Evolutionary conservation across 441 rosid genomes (phyloP).

Genomic region (Adansonia grandidieri): DNA sequence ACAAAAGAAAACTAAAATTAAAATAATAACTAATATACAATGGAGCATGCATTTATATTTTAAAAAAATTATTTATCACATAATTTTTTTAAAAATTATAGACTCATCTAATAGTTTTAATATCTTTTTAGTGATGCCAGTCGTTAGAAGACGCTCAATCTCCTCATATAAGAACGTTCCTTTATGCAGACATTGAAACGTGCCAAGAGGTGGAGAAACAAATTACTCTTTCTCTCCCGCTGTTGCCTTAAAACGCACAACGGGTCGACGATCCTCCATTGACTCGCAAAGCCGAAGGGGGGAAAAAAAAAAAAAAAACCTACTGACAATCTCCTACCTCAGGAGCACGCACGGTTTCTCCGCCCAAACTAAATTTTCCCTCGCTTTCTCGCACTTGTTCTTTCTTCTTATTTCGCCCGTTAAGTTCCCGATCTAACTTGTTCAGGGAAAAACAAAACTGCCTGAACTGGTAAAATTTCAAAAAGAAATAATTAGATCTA

Average conservation of each 20-base stretch:
- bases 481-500: constrained; percentile 1
- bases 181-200: neutral
- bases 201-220: neutral
- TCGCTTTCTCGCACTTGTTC: constrained; percentile 15
- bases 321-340: neutral
- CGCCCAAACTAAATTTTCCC: constrained; percentile 13
- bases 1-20: too few species aligned
- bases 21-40: too few species aligned
- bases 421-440: constrained; percentile 19
- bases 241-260: neutral
- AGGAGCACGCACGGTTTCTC: neutral
- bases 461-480: neutral
- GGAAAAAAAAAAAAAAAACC: neutral
- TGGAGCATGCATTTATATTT: too few species aligned
- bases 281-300: constrained; percentile 16
- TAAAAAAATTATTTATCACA: too few species aligned
- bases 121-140: neutral
- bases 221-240: neutral
- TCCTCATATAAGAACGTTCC: neutral
- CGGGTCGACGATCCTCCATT: constrained; percentile 15
- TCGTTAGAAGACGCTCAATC: neutral
- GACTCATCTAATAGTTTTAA: too few species aligned
- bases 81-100: too few species aligned
- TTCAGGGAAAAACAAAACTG: neutral
- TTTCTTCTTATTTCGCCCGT: constrained; percentile 5